Percentiles rank a stretch among this genome's conserved stretches.
These are phyloP conservation scores for Microsporum canis DNA, from an alignment of 2,329 filamentous ascomycete genomes.

Conservation along the genomic window DNA sequence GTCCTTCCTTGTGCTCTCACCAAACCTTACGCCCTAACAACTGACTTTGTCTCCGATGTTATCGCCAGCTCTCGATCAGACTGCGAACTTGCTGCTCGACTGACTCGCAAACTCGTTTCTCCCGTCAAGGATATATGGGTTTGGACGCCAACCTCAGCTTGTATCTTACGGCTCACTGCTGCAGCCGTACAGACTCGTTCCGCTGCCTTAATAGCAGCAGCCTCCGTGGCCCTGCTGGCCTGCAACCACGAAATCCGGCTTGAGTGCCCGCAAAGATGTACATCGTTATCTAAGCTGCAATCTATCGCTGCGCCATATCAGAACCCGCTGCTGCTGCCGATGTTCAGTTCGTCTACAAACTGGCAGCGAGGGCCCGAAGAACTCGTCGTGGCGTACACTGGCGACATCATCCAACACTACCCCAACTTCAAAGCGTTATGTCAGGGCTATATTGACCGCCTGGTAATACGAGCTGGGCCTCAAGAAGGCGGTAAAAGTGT, in stretches of 20 bases:
- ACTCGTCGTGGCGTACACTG: slow-evolving; percentile 63
- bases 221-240: slow-evolving; percentile 54
- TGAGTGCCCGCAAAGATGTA: slow-evolving; percentile 15
- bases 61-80: slow-evolving; percentile 42
- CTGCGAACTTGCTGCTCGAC: slow-evolving; percentile 34
- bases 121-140: slow-evolving; percentile 34
- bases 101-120: slow-evolving; percentile 41
- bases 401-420: slow-evolving; percentile 65
- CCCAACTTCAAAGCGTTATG: slow-evolving; percentile 58
- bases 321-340: not conserved
- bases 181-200: slow-evolving; percentile 58
- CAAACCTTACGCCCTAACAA: slow-evolving; percentile 49
- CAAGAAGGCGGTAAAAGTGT: slow-evolving; percentile 38
- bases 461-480: slow-evolving; percentile 32
- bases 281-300: not conserved
- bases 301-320: slow-evolving; percentile 7
- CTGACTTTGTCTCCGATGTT: slow-evolving; percentile 58
- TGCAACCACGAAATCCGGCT: slow-evolving; percentile 52
- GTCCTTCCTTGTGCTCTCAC: slow-evolving; percentile 44
- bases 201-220: slow-evolving; percentile 58
- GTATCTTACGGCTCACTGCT: slow-evolving; percentile 50
- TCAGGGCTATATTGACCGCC: slow-evolving; percentile 53
- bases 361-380: slow-evolving; percentile 39
- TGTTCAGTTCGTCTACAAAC: slow-evolving; percentile 13
- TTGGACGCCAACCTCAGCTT: slow-evolving; percentile 53